Base-by-base conservation (phyloP, 352 stramenopile species). In the Globisporangium ultimum region DNA sequence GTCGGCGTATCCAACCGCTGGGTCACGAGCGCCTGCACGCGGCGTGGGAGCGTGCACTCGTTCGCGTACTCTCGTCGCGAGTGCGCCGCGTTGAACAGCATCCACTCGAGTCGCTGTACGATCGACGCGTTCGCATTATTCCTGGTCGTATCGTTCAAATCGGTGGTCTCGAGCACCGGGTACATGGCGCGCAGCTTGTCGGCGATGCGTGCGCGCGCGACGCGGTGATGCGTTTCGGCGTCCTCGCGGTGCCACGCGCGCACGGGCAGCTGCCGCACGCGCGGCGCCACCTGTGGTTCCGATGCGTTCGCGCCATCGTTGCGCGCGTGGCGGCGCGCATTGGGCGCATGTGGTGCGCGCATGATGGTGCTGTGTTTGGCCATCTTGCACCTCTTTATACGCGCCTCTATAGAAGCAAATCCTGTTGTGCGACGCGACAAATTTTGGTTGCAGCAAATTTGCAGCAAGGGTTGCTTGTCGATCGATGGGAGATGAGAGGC, bases 41-140 rank as follows among this genome's bases (percentile, higher is more conserved):
- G 80, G 42, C 83, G 80, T 57, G 87, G 77, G 17, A 92, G 69
- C 12, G 76, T 87, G 40, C 70, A 71, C 17, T 73, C 63, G 68
- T 87, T 82, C 47, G 80, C 56, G 53, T 90, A 92, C 60, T 92
- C 83, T 53, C 69, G 54, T 13, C 89, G 58, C 15, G 83, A 92
- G 18, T 76, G 66, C 0, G 83, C 83, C 10, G 75, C 77, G 40
- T 88, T 70, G 67, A 87, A 92, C 24, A 92, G 63, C 75, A 88
- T 87, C 70, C 82, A 84, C 61, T 92, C 83, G 55, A 92, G 77
- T 0, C 83, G 76, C 55, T 87, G 83, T 54, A 90, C 58, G 34
- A 92, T 71, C 18, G 79, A 81, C 42, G 74, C 75, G 60, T 75
- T 49, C 20, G 28, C 28, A 10, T n/a, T n/a, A n/a, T 32, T 32